A percentile compares a stretch with the other conserved stretches of the same genome.
Conservation (phyloP, 2,329 filamentous ascomycete genomes). For the Trichoderma guizhouense region DNA sequence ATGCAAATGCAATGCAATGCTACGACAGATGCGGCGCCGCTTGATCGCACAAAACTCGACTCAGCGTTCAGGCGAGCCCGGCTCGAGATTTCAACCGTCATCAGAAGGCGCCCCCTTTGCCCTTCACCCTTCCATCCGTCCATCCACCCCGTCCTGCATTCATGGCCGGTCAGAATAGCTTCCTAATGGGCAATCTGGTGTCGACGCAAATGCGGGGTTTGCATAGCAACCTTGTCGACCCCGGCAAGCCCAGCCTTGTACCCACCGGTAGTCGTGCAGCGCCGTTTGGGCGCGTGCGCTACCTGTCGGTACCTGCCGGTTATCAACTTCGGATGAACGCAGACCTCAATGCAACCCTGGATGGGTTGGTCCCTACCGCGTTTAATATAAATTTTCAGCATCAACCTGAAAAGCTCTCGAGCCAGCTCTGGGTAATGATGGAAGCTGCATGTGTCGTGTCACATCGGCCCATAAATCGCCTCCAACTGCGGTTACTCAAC, state of each 20-base stretch:
- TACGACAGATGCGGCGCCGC: slow-evolving; percentile 2
- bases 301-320: neutral
- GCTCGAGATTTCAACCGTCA: neutral
- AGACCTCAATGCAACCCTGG: neutral
- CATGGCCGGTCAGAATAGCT: slow-evolving; percentile 2
- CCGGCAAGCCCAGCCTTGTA: neutral
- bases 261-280: neutral
- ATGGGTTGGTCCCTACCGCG: neutral
- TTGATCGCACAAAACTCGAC: neutral
- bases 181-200: slow-evolving; percentile 11
- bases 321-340: neutral
- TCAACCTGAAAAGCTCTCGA: neutral
- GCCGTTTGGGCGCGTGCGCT: neutral
- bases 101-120: neutral
- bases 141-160: neutral
- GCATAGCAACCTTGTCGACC: neutral
- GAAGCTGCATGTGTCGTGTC: slow-evolving; percentile 15
- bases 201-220: slow-evolving; percentile 6
- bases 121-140: neutral
- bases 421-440: slow-evolving; percentile 11
- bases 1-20: slow-evolving; percentile 1
- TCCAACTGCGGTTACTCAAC: neutral
- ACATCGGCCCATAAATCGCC: neutral
- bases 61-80: neutral
- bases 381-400: neutral